Base-by-base conservation (phyloP, 192 early-diverging fungal genomes). In the Backusella mclennaniae region DNA sequence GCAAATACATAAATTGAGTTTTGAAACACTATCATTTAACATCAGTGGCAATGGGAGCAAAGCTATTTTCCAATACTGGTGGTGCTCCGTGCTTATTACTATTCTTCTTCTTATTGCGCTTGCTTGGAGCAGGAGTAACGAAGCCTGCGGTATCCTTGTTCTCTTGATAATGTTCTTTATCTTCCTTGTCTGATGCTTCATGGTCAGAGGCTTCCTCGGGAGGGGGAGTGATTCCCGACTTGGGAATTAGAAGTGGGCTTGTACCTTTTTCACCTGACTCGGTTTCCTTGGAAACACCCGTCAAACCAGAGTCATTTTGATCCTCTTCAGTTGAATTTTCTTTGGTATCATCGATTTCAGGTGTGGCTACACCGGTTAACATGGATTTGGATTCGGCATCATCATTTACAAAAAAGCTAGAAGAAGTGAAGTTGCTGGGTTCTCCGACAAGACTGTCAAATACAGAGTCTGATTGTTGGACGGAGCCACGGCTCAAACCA, bases 241-340 rank as follows among this genome's bases (percentile, higher is more conserved):
- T 63, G 21, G 56, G 56, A 26, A 63, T 63, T 12, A 63, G 23
- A 29, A 63, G 56, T 63, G 56, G 56, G 23, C 56, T 63, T 63
- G 23, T 63, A 63, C 26, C 26, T 29, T 63, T 23, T 29, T 63
- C 56, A 29, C 56, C 26, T 63, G 23, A 63, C 9, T 63, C 56
- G 11, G 56, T 63, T n/a, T 63, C 56, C 56, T 63, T 63, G 56
- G 56, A 63, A 63, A 63, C 23, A 63, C 56, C 56, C 23, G 56
- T 63, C 56, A 63, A 63, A 31, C 26, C 56, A 63, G 26, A 8
- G 29, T 63, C 56, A 63, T 63, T 63, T 26, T 19, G 9, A 63
- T 29, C 26, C 11, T 63, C 56, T 63, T 63, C 23, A 9, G 21
- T 63, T 23, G 21, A 23, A 12, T 0, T 14, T 29, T 63, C 56